Percentiles rank a stretch among this genome's conserved stretches.
These are phyloP conservation scores for Phytophthora foliorum DNA, from an alignment of 352 stramenopile species.

Conservation along the genomic window DNA sequence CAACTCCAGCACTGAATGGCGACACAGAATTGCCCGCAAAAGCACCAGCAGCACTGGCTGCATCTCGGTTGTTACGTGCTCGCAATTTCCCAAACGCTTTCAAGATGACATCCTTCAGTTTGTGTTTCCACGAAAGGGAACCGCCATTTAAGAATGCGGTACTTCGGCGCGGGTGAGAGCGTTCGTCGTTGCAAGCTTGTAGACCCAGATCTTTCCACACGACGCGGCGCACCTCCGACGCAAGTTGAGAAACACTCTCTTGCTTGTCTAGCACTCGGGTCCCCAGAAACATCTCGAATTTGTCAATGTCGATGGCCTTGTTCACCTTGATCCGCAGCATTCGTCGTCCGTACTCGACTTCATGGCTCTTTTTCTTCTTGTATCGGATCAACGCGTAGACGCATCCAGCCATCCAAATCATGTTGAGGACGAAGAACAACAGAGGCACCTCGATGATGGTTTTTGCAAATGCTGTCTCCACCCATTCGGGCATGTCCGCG, in stretches of 20 bases:
- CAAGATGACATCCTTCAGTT: constrained; percentile 31
- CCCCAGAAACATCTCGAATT: constrained; percentile 55
- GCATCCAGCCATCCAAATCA: constrained; percentile 88
- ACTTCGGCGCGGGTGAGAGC: constrained; percentile 31
- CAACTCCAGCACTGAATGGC: constrained; percentile 15
- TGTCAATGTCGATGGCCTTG: constrained; percentile 54
- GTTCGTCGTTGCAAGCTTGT: constrained; percentile 32
- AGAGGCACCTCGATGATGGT: constrained; percentile 64
- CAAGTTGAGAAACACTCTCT: constrained; percentile 61
- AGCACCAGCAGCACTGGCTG: neutral
- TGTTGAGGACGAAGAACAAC: constrained; percentile 91
- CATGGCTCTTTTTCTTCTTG: constrained; percentile 64
- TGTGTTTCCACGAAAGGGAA: constrained; percentile 38
- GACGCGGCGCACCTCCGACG: constrained; percentile 60
- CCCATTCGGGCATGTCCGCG: constrained; percentile 87
- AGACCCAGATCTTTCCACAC: constrained; percentile 58
- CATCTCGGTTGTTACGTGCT: constrained; percentile 7
- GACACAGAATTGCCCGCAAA: constrained; percentile 37
- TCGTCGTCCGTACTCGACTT: constrained; percentile 82
- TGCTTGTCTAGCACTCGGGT: constrained; percentile 55
- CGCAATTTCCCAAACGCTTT: constrained; percentile 25
- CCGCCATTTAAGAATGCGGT: constrained; percentile 20
- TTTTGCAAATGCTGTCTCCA: constrained; percentile 54
- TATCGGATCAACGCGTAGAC: constrained; percentile 63
- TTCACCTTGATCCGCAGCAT: constrained; percentile 85